Percentiles rank a stretch among this genome's conserved stretches.
Evolutionary conservation across 108 stramenopile species (phyloP).

Genomic region (Aurantiochytrium sp.): DNA sequence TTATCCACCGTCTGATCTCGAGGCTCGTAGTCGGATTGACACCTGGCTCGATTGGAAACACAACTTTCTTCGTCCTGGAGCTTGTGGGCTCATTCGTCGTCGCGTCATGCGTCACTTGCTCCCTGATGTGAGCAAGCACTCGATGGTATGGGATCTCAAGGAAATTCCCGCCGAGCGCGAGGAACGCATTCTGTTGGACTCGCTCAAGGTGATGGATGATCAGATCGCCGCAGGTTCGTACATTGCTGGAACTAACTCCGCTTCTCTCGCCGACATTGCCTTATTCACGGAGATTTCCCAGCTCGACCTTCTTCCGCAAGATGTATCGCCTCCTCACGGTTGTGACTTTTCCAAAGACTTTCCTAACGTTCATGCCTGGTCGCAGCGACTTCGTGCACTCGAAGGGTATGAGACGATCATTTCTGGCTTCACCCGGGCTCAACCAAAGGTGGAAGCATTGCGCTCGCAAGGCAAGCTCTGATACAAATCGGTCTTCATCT

Average conservation of each 20-base stretch:
- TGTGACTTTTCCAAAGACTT: neutral
- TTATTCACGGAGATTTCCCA: neutral
- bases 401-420: too few species aligned
- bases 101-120: neutral
- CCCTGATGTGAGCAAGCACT: neutral
- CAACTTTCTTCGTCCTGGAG: neutral
- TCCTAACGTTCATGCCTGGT: neutral
- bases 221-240: neutral
- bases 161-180: neutral
- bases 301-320: neutral
- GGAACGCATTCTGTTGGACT: neutral
- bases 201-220: neutral
- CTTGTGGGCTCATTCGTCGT: neutral
- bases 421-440: too few species aligned
- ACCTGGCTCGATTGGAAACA: conserved; percentile 11
- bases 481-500: too few species aligned
- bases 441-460: too few species aligned
- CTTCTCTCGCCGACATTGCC: neutral
- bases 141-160: neutral
- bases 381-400: neutral
- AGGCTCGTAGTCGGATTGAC: neutral
- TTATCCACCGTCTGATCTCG: neutral
- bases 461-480: too few species aligned
- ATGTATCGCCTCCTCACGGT: neutral
- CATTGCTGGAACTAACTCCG: neutral